Evolutionary conservation across 805 yeast genomes (phyloP).

Genomic region (Candida schatavii): DNA sequence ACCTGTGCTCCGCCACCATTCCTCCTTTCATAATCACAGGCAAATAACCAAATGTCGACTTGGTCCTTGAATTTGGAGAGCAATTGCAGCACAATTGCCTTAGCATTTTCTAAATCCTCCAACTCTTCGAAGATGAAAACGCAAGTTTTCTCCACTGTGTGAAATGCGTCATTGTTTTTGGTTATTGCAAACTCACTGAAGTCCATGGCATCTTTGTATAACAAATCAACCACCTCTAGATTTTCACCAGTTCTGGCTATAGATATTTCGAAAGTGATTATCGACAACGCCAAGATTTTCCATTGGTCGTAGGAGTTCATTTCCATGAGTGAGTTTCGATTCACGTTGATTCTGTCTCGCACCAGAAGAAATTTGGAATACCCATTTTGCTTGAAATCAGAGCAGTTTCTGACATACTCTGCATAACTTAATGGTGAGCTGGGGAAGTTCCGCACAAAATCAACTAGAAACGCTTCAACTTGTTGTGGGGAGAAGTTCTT

Average conservation of each 20-base stretch:
- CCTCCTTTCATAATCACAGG: slow-evolving; percentile 37
- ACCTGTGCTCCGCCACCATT: slow-evolving; percentile 18
- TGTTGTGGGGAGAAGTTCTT: slow-evolving; percentile 6
- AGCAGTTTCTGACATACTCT: slow-evolving; percentile 19
- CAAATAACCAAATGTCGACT: slow-evolving; percentile 48
- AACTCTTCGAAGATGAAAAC: slow-evolving; percentile 30
- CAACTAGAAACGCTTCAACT: slow-evolving; percentile 11
- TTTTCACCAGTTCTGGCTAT: slow-evolving; percentile 4
- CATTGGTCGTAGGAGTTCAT: slow-evolving; percentile 24
- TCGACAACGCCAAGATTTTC: slow-evolving; percentile 28
- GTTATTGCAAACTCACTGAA: slow-evolving; percentile 25
- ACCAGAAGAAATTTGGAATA: slow-evolving; percentile 7
- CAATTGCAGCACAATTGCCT: slow-evolving; percentile 19
- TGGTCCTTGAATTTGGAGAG: slow-evolving; percentile 28
- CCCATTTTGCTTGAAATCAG: slow-evolving; percentile 9
- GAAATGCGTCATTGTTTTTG: slow-evolving; percentile 32
- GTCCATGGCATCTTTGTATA: slow-evolving; percentile 17
- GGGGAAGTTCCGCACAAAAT: slow-evolving; percentile 25
- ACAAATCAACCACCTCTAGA: slow-evolving; percentile 8
- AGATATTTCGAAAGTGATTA: slow-evolving; percentile 16
- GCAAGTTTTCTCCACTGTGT: slow-evolving; percentile 43
- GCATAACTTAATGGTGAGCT: slow-evolving; percentile 23
- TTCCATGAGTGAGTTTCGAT: slow-evolving; percentile 14
- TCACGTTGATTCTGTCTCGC: slow-evolving; percentile 8
- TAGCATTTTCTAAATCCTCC: slow-evolving; percentile 26